Evolutionary conservation across 345 rosid genomes (phyloP).

Genomic region (Eucalyptus tenuipes): DNA sequence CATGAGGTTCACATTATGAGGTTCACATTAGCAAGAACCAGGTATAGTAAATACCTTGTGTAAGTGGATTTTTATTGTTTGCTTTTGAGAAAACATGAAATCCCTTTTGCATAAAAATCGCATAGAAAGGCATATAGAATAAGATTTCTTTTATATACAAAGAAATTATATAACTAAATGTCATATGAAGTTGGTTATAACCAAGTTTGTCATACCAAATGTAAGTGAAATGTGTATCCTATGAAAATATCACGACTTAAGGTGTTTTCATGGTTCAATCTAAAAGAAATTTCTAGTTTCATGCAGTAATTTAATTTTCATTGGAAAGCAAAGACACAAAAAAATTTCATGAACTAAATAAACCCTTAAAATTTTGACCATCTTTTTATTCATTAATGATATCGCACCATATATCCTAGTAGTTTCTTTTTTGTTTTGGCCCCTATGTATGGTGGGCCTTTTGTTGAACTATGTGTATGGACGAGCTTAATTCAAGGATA

Average conservation of each 20-base stretch:
- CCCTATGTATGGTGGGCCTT: not conserved
- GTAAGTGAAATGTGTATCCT: not conserved
- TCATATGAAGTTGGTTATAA: not conserved
- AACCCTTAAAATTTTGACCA: not conserved
- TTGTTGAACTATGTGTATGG: not conserved
- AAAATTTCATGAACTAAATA: not conserved
- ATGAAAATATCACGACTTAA: not conserved
- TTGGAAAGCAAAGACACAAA: not conserved
- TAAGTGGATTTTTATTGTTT: not conserved
- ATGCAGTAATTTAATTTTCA: not conserved
- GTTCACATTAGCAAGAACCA: not conserved
- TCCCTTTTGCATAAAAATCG: not conserved
- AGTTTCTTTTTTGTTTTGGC: not conserved
- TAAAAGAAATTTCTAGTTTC: not conserved
- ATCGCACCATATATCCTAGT: not conserved
- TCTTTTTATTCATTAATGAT: not conserved
- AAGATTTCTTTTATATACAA: not conserved
- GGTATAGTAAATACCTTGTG: not conserved
- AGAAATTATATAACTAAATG: not conserved
- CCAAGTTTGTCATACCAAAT: not conserved
- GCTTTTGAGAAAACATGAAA: not conserved
- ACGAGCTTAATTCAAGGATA: not conserved
- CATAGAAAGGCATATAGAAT: not conserved
- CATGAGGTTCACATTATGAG: not conserved
- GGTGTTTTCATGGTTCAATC: rapidly evolving